Base-by-base conservation (phyloP, 2,329 filamentous ascomycete genomes). In the Chalaropsis ovoidea region DNA sequence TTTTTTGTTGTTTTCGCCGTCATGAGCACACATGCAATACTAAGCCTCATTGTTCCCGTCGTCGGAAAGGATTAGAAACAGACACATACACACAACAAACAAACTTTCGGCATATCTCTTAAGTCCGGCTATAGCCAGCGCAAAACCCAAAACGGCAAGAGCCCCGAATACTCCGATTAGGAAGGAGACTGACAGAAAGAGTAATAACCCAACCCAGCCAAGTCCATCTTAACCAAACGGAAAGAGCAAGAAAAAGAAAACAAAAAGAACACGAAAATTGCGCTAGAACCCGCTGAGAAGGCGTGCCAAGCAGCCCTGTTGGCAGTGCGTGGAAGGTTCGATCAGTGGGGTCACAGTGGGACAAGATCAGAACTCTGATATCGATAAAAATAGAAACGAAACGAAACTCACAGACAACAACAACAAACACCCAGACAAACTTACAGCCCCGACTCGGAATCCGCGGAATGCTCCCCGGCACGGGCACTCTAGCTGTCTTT, bases 401-500 rank as follows among this genome's bases (percentile, higher is more conserved):
- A 31, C 31, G 2, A 47, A 47, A 17, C 43, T 45, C 43, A 45
- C 43, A 45, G n/a, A 45, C 43, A 45, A 3, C 42, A 43, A 11
- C 42, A 43, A 43, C 17, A 56, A 17, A 31, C 22, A 35, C 5
- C 15, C 54, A 58, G 6, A 58, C 54, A 58, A 39, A 35, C 54
- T 58, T 19, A 17, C 15, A 8, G 27, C 27, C 54, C 31, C 54
- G n/a, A n/a, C 54, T 58, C 54, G 54, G 54, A 39, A 39, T 22
- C 31, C 17, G 54, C 54, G 54, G 54, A 58, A 58, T 58, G 22
- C 31, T 58, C 17, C n/a, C 54, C 54, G 54, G 54, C 27, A 17
- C n/a, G 15, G 43, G 3, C 24, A 58, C 54, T 58, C 54, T 39
- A 7, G 24, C 54, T 17, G 31, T 52, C 47, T 52, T 27, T 27